A percentile compares a stretch with the other conserved stretches of the same genome.
These are phyloP conservation scores for Penicillium sp. DNA, from an alignment of 2,329 filamentous ascomycete species.

Conservation along the genomic window DNA sequence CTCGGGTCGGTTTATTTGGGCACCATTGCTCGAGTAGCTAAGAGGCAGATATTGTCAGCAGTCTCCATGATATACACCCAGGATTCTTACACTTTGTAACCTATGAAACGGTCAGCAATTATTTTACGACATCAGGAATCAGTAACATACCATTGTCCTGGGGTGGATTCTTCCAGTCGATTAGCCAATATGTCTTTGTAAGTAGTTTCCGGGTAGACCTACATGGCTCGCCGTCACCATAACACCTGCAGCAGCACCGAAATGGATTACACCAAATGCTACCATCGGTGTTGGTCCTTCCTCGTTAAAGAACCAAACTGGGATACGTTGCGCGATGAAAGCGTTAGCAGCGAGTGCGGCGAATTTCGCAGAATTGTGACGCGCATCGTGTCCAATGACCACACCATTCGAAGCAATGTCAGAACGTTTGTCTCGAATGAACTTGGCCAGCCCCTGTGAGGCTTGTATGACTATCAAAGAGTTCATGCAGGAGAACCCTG, in stretches of 20 bases:
- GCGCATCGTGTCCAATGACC: slow-evolving; percentile 62
- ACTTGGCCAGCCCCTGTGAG: slow-evolving; percentile 63
- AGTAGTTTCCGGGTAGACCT: slow-evolving; percentile 17
- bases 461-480: slow-evolving; percentile 60
- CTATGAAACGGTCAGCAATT: slow-evolving; percentile 25
- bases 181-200: slow-evolving; percentile 7
- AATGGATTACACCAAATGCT: slow-evolving; percentile 57
- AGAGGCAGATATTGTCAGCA: slow-evolving; percentile 20
- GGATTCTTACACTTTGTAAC: slow-evolving; percentile 58
- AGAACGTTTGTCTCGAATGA: slow-evolving; percentile 50
- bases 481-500: slow-evolving; percentile 62
- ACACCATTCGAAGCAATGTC: slow-evolving; percentile 48
- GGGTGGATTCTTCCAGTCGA: slow-evolving; percentile 52
- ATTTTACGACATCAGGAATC: background rate
- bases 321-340: slow-evolving; percentile 57
- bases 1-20: slow-evolving; percentile 64
- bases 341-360: slow-evolving; percentile 59
- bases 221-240: slow-evolving; percentile 66
- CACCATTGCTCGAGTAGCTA: slow-evolving; percentile 62
- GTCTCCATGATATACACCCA: background rate
- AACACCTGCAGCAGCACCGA: slow-evolving; percentile 57
- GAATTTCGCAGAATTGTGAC: slow-evolving; percentile 62
- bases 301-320: slow-evolving; percentile 59
- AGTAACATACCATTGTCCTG: slow-evolving; percentile 54
- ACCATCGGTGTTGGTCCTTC: slow-evolving; percentile 61